Evolutionary conservation across 805 yeast genomes (phyloP).

Genomic region (Cyberlindnera maclurae): DNA sequence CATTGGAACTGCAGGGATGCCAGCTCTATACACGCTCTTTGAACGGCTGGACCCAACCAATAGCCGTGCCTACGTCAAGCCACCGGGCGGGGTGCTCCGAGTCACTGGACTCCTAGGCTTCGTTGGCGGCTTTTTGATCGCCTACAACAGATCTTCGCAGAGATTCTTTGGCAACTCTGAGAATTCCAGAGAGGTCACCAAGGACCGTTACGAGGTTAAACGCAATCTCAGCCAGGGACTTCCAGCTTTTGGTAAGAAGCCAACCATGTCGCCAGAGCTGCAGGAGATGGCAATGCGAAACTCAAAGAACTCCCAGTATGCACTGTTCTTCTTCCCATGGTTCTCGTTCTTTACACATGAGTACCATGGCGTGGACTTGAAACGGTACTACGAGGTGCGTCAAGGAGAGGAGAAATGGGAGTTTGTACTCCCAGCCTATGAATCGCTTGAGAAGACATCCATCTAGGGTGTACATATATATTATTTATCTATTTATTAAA

Average conservation of each 20-base stretch:
- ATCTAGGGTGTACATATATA: conserved; percentile 5
- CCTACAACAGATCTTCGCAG: conserved; percentile 58
- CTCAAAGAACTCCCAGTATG: conserved; percentile 62
- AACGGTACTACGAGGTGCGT: conserved; percentile 33
- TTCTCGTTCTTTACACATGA: conserved; percentile 78
- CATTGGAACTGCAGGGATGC: conserved; percentile 41
- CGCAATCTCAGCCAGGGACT: conserved; percentile 54
- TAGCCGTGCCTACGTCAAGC: conserved; percentile 39
- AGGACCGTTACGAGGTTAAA: conserved; percentile 71
- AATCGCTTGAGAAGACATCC: conserved; percentile 15
- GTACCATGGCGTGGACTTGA: conserved; percentile 70
- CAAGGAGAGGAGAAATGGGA: conserved; percentile 22
- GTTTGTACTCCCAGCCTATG: conserved; percentile 18
- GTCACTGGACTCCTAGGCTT: conserved; percentile 56
- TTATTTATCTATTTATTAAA: conserved; percentile 9
- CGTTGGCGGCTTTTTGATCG: conserved; percentile 65
- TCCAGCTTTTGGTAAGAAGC: conserved; percentile 55
- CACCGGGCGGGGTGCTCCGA: conserved; percentile 51
- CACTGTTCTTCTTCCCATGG: conserved; percentile 65
- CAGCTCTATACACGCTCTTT: conserved; percentile 35
- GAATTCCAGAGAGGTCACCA: conserved; percentile 60
- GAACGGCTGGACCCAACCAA: conserved; percentile 42
- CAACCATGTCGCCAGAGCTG: conserved; percentile 58
- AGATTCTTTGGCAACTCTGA: conserved; percentile 78
- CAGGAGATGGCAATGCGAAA: conserved; percentile 73